Base-by-base conservation (phyloP, 2,329 filamentous ascomycete genomes). In the Cadophora malorum region DNA sequence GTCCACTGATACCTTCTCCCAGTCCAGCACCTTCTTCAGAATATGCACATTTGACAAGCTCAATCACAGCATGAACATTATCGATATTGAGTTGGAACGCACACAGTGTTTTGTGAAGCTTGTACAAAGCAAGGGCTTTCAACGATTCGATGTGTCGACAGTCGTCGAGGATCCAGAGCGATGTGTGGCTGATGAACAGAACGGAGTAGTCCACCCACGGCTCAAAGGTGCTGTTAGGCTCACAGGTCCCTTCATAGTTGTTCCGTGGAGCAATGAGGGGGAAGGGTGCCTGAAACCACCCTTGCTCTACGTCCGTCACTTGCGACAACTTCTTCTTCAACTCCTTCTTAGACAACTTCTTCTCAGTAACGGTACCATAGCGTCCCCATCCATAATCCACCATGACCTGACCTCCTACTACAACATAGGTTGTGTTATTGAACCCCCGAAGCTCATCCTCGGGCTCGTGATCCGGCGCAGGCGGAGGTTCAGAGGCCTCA, bases 101-200 rank as follows among this genome's bases (percentile, higher is more conserved):
- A 49, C 64, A 65, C 7, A 74, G 53, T 2, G 72, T 74, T 45
- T 67, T 71, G 60, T 72, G 71, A 5, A 74, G 69, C 23, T 73
- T 74, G 58, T 67, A 69, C 2, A 74, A 47, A 0, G 68, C 64
- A n/a, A 74, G 45, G 2, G 64, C 66, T 53, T 73, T 74, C 56
- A 74, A 53, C 14, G 70, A 59, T n/a, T 67, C 68, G 14, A 74
- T 55, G 19, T 63, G 53, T 12, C 63, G 56, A 8, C 19, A 52
- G 23, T 72, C 63, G 4, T 60, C 72, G 4, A 73, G 21, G 16
- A 67, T 28, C 38, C 67, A 74, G 5, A 74, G 65, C 3, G 67
- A 61, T 19, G 70, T 67, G 41, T 74, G 71, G 28, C 25, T 41
- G 16, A 71, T 64, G 35, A 74, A 56, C 2, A 68, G 41, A 7